These are phyloP conservation scores for Aspergillus hiratsukae DNA, from an alignment of 2,329 filamentous ascomycete genomes.

Conservation along the genomic window DNA sequence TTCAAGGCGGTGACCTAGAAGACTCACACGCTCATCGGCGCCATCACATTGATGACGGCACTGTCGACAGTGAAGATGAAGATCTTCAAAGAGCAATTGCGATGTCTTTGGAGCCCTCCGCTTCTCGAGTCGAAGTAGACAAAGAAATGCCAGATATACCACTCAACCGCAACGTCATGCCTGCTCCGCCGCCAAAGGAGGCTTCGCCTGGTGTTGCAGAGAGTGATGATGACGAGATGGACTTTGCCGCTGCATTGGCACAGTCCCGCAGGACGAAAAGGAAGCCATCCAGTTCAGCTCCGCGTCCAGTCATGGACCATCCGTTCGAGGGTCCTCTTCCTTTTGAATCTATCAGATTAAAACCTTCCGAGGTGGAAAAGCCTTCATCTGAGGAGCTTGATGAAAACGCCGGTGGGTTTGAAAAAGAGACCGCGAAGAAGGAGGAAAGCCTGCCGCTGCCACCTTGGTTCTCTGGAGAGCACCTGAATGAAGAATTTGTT, in stretches of 20 bases:
- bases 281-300: conserved; percentile 29
- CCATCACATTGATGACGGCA: conserved; percentile 46
- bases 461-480: conserved; percentile 44
- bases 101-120: conserved; percentile 62
- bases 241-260: conserved; percentile 70
- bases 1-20: conserved; percentile 44
- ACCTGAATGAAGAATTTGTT: conserved; percentile 29
- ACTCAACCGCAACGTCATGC: conserved; percentile 47
- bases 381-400: conserved; percentile 49
- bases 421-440: conserved; percentile 43
- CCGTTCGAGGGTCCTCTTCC: conserved; percentile 77
- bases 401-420: conserved; percentile 61
- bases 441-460: conserved; percentile 32
- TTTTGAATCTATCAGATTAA: conserved; percentile 75
- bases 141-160: conserved; percentile 33
- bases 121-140: conserved; percentile 36
- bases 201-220: conserved; percentile 33
- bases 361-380: conserved; percentile 44
- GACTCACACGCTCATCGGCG: conserved; percentile 9
- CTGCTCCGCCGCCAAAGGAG: conserved; percentile 21
- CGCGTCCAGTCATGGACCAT: conserved; percentile 48
- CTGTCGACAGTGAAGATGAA: conserved; percentile 54
- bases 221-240: conserved; percentile 70
- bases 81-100: conserved; percentile 79
- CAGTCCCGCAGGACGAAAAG: conserved; percentile 63